Evolutionary conservation across 148 eudicot genomes (phyloP).

Genomic region (Drosera capensis): DNA sequence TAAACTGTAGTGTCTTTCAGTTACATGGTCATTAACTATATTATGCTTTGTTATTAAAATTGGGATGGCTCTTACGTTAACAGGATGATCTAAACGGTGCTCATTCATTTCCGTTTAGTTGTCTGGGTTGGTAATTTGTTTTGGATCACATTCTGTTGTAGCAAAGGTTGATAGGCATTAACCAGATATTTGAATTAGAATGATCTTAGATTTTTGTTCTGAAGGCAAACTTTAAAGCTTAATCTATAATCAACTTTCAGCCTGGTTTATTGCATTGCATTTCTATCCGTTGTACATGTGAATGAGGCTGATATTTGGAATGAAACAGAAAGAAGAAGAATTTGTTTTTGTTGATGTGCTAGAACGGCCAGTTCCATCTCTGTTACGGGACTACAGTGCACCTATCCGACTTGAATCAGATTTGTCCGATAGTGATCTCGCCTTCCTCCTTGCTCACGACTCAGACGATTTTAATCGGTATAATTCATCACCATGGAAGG

Average conservation of each 20-base stretch:
- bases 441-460: conserved; percentile 93
- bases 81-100: neutral
- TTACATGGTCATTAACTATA: neutral
- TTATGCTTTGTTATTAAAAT: neutral
- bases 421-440: conserved; percentile 63
- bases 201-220: neutral
- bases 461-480: conserved; percentile 98
- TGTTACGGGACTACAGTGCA: conserved; percentile 82
- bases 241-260: neutral
- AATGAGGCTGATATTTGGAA: neutral
- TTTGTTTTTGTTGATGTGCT: conserved; percentile 68
- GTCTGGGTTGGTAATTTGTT: neutral
- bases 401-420: conserved; percentile 87
- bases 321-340: conserved; percentile 70
- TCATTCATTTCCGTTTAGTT: neutral
- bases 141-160: neutral
- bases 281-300: neutral
- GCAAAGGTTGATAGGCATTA: neutral
- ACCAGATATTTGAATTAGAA: no score
- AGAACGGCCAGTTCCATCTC: conserved; percentile 72
- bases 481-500: neutral
- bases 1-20: neutral
- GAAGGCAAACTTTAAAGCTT: neutral
- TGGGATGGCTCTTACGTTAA: no score
- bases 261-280: neutral